phyloP scores from a whole-genome alignment of 208 protist genomes.

The Spongospora subterranea region DNA sequence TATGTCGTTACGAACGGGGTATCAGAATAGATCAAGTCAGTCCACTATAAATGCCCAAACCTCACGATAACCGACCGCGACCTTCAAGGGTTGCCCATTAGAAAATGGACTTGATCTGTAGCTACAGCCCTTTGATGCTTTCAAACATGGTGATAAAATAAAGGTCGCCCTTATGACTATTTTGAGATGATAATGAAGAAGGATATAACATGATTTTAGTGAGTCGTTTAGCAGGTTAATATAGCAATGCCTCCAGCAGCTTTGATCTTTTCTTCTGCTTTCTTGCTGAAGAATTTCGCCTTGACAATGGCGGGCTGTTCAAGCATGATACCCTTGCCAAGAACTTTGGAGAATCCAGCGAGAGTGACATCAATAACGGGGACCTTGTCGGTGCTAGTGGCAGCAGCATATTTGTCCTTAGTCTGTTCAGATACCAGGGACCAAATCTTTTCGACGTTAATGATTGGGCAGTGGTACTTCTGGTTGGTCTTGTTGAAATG shows the following conservation, averaged over 20 bases:
- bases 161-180: too few species aligned
- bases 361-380: constrained; percentile 97
- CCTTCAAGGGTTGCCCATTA: too few species aligned
- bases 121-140: too few species aligned
- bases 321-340: constrained; percentile 97
- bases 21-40: too few species aligned
- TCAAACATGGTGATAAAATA: too few species aligned
- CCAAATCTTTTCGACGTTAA: constrained; percentile 99
- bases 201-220: too few species aligned
- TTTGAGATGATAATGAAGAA: too few species aligned
- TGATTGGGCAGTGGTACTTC: constrained; percentile 88
- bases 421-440: constrained; percentile 91
- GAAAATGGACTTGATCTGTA: too few species aligned
- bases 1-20: too few species aligned
- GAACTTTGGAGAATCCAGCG: constrained; percentile 98
- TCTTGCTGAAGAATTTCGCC: constrained; percentile 97
- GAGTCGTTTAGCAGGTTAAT: constrained; percentile 94
- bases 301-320: constrained; percentile 97
- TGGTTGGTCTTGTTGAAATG: constrained; percentile 93
- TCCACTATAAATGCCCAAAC: too few species aligned
- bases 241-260: constrained; percentile 96
- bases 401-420: constrained; percentile 76
- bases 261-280: constrained; percentile 99
- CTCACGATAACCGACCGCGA: too few species aligned
- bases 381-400: constrained; percentile 83